Evolutionary conservation across 2,329 filamentous ascomycete genomes (phyloP), one percentile per base, ranked within the genome.

Genomic region (Alternaria angustiovoidea): DNA sequence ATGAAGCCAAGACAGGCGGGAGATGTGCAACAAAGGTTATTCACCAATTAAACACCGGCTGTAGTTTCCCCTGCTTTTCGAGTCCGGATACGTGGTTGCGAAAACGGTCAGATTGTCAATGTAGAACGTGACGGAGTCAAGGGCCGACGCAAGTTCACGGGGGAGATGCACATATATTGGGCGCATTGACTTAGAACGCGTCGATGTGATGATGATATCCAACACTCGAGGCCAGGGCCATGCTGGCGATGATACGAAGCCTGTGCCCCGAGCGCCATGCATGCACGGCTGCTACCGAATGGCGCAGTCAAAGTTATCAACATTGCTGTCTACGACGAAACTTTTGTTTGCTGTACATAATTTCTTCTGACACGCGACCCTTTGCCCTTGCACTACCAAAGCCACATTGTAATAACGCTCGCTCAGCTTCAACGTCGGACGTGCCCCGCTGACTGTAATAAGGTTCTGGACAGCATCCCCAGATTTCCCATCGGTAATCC

Each of bases 261-360:
- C 58, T 44, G 60, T 61, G 61, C 57, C 41, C 57, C 54, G 34
- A 62, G 62, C 62, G 61, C 39, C 57, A 57, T 62, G 62, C 59
- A 64, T 60, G 62, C 57, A 62, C 62, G 59, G 62, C 62, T 57
- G 59, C 59, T 62, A 53, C 62, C 54, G 58, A 54, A 55, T 51
- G 47, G 51, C 39, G 55, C 43, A 39, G 55, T 30, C 34, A 59
- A 28, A 36, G 54, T 36, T 41, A 26, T 56, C 56, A 49, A 34
- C 58, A 46, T 57, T 49, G 24, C 39, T 43, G 44, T 60, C 32
- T 52, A 41, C 36, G 36, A 30, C 38, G 44, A 46, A 44, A 46
- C 55, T 51, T 59, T 59, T 59, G 59, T 44, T 51, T 54, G 56
- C 44, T 49, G 41, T 38, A 30, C 42, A 56, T 54, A 22, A 12